Base-by-base conservation (phyloP, 2,329 filamentous ascomycete genomes). In the Fusarium drepaniforme region DNA sequence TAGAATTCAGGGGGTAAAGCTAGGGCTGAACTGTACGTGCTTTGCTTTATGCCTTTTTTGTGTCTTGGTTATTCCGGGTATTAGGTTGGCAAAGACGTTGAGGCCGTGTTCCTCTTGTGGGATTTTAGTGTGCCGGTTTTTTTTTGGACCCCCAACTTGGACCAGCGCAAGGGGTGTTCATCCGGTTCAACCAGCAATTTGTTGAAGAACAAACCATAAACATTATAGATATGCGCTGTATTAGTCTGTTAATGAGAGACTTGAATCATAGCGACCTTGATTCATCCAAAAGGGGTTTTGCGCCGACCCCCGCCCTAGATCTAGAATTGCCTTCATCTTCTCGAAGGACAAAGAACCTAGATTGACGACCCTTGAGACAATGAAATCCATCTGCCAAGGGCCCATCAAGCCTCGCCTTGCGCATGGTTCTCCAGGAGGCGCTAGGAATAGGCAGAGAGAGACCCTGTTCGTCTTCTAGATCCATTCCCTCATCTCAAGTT, bases 321-420 rank as follows among this genome's bases (percentile, higher is more conserved):
- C 51, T 46, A 62, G 23, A 44, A 53, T 53, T 53, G 1, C 49
- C 25, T 30, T 44, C 42, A 44, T 56, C 60, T 60, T 62, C 60
- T 61, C 23, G 58, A 72, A 68, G 64, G 68, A 76, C 67, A 71
- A 66, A 74, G 62, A 63, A 68, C 73, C 74, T 70, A 63, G 64
- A 42, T 68, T 74, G 33, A 13, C 23, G 56, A 64, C 61, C 51
- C 37, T 70, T 35, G 63, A 76, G 74, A 76, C 74, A 76, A 51
- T 66, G 35, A 28, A 70, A 72, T 35, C 38, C 38, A 70, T 38
- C 61, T 60, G 66, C 51, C 23, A 62, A 75, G 59, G 57, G 37
- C 35, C 59, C 44, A 62, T 64, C 59, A 65, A 66, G 70, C 64
- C 60, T 71, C 60, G 53, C 56, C 42, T 49, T 60, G 59, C 56